Conservation (phyloP, 139 green algal species). For the Monoraphidium neglectum region DNA sequence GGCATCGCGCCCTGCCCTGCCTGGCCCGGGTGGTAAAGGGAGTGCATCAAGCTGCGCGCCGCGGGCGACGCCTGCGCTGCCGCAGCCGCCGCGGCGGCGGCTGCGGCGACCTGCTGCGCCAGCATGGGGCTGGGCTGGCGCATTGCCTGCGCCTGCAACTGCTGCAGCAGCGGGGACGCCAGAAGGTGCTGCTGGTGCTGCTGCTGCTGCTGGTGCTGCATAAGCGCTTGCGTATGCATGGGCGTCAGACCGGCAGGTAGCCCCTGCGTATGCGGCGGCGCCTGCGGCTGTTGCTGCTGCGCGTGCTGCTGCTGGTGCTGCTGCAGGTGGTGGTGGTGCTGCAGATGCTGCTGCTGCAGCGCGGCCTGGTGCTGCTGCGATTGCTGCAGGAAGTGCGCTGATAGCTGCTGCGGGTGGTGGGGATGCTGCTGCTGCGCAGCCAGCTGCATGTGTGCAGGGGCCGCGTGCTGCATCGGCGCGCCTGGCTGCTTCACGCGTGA, state of each 20-base stretch:
- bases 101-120: neutral
- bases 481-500: too few relatives aligned
- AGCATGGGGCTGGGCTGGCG: too few relatives aligned
- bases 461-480: neutral
- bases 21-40: constrained; percentile 1
- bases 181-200: constrained; percentile 10
- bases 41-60: neutral
- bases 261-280: neutral
- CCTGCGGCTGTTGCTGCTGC: constrained; percentile 1
- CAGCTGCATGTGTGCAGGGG: neutral
- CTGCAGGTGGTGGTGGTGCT: neutral
- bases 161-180: constrained; percentile 5
- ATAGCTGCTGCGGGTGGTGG: too few relatives aligned
- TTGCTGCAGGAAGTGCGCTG: neutral
- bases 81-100: neutral
- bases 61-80: neutral
- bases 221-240: too few relatives aligned
- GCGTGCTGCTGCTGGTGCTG: constrained; percentile 7
- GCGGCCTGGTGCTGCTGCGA: constrained; percentile 7
- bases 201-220: constrained; percentile 1
- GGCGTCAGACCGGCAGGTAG: neutral
- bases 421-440: constrained; percentile 5
- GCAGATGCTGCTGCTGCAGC: neutral
- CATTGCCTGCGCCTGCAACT: neutral
- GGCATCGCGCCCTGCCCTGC: constrained; percentile 1